Base-by-base conservation (phyloP, 345 rosid genomes). In the Euphorbia tirucalli region DNA sequence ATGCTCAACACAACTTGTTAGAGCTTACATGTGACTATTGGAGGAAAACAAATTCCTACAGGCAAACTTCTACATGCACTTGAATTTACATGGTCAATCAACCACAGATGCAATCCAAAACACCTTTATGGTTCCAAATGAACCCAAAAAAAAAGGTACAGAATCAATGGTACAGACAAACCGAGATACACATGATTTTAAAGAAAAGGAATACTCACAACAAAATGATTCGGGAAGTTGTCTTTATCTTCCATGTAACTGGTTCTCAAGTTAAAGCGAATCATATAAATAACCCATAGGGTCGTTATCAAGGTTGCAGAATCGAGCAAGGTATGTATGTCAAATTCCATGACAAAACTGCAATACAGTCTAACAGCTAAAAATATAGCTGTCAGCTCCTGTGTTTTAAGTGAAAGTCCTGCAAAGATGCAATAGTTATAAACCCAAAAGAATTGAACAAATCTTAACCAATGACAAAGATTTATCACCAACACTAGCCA, bases 291-390 rank as follows among this genome's bases (percentile, higher is more conserved):
- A 80, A 96, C 99, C 99, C 99, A 96, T 19, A 96, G 80, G 22
- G 99, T 96, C 24, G 99, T 92, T 4, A 76, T 89, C 83, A 96
- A 72, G 4, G 99, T 96, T 49, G 97, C 90, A 60, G 92, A 84
- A 83, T 95, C 99, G 37, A 95, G 96, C 61, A 96, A 7, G 5
- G 99, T 96, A 72, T 96, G 99, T 77, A 95, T 90, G 85, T 96
- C 99, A 82, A 88, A 90, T 78, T 96, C 99, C 99, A 96, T 96
- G 28, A 92, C 97, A 71, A 95, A 84, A 80, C 99, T 95, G 73
- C 99, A 95, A 81, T 92, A 92, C 68, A 96, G 77, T 75, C 99
- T 89, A 58, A 86, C 93, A 64, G 96, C 93, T 81, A 96, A 73
- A 83, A 96, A 96, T 5, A 96, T 83, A 55, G 97, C 99, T 21